Evolutionary conservation across 176 grass and related monocot species (phyloP), one percentile per base, ranked within the genome.

Genomic region (Hyparrhenia diplandra): DNA sequence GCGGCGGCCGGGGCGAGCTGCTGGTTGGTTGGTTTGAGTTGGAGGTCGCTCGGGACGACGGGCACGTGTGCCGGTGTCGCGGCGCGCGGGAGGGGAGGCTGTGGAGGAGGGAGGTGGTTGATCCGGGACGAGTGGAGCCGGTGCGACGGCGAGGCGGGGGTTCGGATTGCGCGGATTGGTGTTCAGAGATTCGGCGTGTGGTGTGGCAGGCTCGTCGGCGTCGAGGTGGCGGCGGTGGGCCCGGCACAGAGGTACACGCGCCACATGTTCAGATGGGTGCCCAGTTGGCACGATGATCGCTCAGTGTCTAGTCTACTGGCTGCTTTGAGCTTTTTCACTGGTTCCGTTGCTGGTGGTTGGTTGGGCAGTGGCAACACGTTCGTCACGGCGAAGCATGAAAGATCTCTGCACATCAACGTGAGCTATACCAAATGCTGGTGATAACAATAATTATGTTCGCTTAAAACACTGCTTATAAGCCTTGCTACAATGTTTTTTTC

Each of bases 61-160:
- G 41, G 41, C 61, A 21, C 61, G 76, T 34, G 75, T 40, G 3
- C 52, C 1, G 9, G 10, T 13, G 70, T 52, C 17, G 71, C 28
- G 46, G 65, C n/a, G 46, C 6, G 37, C 0, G n/a, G 14, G 25
- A 12, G 36, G n/a, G 14, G 25, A 12, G 36, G 45, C 41, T 77
- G 79, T 54, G 85, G 52, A 82, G 71, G 85, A 20, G 77, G 71
- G 85, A 64, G 80, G 27, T 16, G 82, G 11, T 52, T 64, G 82
- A 85, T 85, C 71, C 78, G 77, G 71, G 55, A 80, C 67, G 82
- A 76, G 87, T 89, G 87, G 87, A 81, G 82, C 9, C 76, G 69
- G 69, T 88, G 87, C 51, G 52, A 40, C 60, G 75, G 61, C 69
- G 69, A 23, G 70, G 70, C 35, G 39, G 77, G 41, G 80, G 62